Evolutionary conservation across 257 asterid genomes (phyloP).

Genomic region (Petunia axillaris): DNA sequence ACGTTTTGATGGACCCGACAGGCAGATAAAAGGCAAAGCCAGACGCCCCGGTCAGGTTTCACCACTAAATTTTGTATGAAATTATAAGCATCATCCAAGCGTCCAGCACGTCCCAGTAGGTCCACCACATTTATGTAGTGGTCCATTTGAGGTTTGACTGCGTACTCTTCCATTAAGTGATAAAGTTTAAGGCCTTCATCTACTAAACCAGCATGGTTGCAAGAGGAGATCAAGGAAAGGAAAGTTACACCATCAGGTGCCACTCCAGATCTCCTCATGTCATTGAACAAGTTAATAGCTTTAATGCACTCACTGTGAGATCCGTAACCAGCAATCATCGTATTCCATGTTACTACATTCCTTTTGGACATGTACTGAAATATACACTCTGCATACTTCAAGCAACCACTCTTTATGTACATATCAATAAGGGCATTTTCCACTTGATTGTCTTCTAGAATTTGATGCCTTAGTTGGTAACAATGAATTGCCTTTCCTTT

Average conservation of each 20-base stretch:
- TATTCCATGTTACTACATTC: constrained; percentile 73
- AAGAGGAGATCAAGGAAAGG: constrained; percentile 74
- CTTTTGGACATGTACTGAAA: constrained; percentile 49
- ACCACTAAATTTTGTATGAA: constrained; percentile 58
- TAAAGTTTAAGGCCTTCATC: constrained; percentile 60
- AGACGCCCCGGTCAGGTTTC: constrained; percentile 52
- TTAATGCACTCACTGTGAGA: constrained; percentile 67
- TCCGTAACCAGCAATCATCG: constrained; percentile 84
- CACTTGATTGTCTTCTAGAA: constrained; percentile 59
- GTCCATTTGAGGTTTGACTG: constrained; percentile 61
- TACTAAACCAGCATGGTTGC: constrained; percentile 78
- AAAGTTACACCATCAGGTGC: constrained; percentile 76
- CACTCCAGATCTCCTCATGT: constrained; percentile 57
- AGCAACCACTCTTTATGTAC: constrained; percentile 82
- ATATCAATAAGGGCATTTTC: constrained; percentile 68
- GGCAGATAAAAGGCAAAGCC: constrained; percentile 79
- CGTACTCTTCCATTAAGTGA: constrained; percentile 53
- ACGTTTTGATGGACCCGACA: constrained; percentile 65
- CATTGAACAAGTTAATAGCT: constrained; percentile 59
- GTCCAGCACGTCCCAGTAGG: constrained; percentile 75
- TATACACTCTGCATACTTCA: constrained; percentile 52
- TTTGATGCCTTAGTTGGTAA: constrained; percentile 49
- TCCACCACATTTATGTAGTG: constrained; percentile 74
- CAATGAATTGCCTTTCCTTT: constrained; percentile 74
- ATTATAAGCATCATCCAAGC: constrained; percentile 54